Conservation (phyloP, 495 filamentous ascomycete species). For the Xylaria longipes region DNA sequence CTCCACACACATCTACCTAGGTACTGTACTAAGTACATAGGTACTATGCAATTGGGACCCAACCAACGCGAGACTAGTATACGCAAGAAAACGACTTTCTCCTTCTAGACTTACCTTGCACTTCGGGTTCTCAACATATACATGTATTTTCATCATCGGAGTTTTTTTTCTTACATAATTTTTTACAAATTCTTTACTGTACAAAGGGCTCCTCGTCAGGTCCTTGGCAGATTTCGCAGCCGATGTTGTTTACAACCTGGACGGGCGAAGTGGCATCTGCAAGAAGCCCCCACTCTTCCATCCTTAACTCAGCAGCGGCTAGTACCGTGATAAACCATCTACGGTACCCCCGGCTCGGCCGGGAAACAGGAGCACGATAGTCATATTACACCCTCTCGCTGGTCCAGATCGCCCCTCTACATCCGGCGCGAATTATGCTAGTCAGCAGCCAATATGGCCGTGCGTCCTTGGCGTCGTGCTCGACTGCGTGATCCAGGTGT, state of each 20-base stretch:
- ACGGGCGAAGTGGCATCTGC: not conserved
- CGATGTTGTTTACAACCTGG: not conserved
- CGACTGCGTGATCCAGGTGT: slow-evolving; percentile 93
- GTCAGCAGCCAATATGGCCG: slow-evolving; percentile 87
- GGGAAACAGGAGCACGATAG: not conserved
- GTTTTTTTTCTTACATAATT: not conserved
- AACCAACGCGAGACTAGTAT: no score
- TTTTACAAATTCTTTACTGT: not conserved
- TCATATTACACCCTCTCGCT: slow-evolving; percentile 74
- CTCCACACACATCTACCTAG: not conserved
- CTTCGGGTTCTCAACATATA: no score
- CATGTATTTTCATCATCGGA: not conserved
- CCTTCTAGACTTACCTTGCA: not conserved
- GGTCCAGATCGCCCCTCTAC: slow-evolving; percentile 90
- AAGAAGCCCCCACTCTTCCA: not conserved
- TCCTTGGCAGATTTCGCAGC: not conserved
- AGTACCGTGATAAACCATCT: not conserved
- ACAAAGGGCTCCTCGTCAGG: not conserved
- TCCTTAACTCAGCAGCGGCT: not conserved
- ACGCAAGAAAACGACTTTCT: no score
- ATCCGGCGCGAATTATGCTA: slow-evolving; percentile 86
- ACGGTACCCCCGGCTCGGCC: not conserved
- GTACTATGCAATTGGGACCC: not conserved
- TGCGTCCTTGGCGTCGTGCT: slow-evolving; percentile 88
- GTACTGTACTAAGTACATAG: no score